Evolutionary conservation across 2,329 filamentous ascomycete species (phyloP), one percentile per base, ranked within the genome.

Genomic region (Cladosporium sphaerospermum): DNA sequence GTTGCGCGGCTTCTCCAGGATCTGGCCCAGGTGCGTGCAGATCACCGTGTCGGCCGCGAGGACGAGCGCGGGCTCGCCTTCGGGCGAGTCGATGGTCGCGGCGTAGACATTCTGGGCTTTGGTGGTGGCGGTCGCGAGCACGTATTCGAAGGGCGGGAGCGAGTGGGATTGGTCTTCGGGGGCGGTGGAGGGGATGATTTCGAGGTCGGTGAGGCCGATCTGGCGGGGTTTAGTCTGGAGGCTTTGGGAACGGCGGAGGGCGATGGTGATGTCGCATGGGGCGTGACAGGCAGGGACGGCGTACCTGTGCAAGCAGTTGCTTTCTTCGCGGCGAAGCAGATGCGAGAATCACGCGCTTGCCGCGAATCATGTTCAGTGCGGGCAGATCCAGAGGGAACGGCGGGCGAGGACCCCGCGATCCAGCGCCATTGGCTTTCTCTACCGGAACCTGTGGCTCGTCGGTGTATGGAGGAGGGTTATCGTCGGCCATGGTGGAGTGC

Each of bases 41-140:
- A 99, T 88, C 53, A 99, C 78, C 0, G 93, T 97, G 69, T 97
- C 92, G 34, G 92, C 92, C 0, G 90, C 84, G 55, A 97, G 85
- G 54, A 97, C 89, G 13, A 97, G 77, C 6, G 83, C 85, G 0
- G 90, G 90, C 61, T 96, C 93, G 54, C 75, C 71, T 53, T 73
- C 69, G 52, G 72, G 68, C 55, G 81, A 80, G 63, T 82, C 68
- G 60, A 84, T 76, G 61, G 83, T 79, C 39, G 73, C 67, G 31
- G 69, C 67, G 70, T 86, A 86, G 9, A 97, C 88, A 43, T 86
- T 80, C 41, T 89, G 78, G 47, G 85, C 88, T 72, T 99, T 99
- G 62, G 86, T 81, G 18, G 82, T 82, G 3, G 92, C 92, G 2
- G 93, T 99, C 54, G 85, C 83, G 11, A 91, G 78, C 16, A 96